A percentile compares a stretch with the other conserved stretches of the same genome.
These are phyloP conservation scores for Crataegus laevigata DNA, from an alignment of 306 rosid genomes.

Conservation along the genomic window DNA sequence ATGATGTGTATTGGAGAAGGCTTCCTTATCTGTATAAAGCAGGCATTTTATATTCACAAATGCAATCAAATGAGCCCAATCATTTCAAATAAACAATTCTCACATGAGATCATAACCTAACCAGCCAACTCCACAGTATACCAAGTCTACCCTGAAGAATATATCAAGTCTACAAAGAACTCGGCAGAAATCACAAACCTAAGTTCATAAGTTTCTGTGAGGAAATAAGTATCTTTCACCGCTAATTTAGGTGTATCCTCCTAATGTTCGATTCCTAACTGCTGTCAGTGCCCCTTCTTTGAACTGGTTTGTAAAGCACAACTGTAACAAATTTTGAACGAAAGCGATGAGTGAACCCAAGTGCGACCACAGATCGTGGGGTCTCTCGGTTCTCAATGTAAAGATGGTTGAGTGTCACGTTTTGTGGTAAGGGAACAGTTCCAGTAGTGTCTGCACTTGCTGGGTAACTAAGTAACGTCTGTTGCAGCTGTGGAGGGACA, in stretches of 20 bases:
- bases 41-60: slow-evolving; percentile 2
- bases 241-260: slow-evolving; percentile 5
- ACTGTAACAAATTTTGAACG: slow-evolving; percentile 81
- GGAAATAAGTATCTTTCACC: slow-evolving; percentile 6
- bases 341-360: slow-evolving; percentile 91
- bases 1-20: neutral
- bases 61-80: neutral
- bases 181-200: neutral
- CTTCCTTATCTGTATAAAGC: neutral
- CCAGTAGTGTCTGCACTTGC: slow-evolving; percentile 37
- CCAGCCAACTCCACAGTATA: slow-evolving; percentile 1
- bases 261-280: slow-evolving; percentile 7
- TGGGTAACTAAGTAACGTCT: slow-evolving; percentile 50
- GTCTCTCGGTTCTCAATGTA: slow-evolving; percentile 75
- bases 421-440: slow-evolving; percentile 60
- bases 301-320: slow-evolving; percentile 92
- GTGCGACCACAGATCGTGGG: slow-evolving; percentile 73
- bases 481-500: slow-evolving; percentile 77
- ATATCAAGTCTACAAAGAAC: neutral
- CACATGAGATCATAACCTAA: neutral
- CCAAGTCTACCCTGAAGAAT: neutral
- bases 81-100: neutral
- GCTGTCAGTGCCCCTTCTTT: slow-evolving; percentile 46
- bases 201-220: neutral
- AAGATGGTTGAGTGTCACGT: slow-evolving; percentile 79